phyloP scores from a whole-genome alignment of 176 grass and related monocot species.

The Aechmea fasciata region DNA sequence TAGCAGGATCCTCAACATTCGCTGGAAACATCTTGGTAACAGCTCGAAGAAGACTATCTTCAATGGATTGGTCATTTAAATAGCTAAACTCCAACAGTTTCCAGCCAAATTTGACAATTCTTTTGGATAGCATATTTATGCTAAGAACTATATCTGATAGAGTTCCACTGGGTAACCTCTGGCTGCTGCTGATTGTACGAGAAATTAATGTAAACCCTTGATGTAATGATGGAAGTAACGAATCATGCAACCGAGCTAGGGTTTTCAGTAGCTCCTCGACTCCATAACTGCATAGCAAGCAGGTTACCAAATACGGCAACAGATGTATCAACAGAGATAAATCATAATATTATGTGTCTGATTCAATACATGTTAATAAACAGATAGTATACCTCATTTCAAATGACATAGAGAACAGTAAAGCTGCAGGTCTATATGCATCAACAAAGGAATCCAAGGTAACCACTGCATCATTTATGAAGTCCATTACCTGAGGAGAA shows the following conservation, averaged over 20 bases:
- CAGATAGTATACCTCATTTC: constrained; percentile 56
- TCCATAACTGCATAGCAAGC: constrained; percentile 50
- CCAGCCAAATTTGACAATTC: constrained; percentile 74
- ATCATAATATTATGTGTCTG: not conserved
- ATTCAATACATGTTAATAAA: constrained; percentile 4
- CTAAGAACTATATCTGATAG: constrained; percentile 46
- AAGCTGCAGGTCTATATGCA: constrained; percentile 68
- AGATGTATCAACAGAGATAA: not conserved
- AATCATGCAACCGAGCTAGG: constrained; percentile 68
- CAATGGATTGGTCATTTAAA: constrained; percentile 56
- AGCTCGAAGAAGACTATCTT: constrained; percentile 34
- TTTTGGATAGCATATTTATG: constrained; percentile 76
- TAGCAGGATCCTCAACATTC: constrained; percentile 80
- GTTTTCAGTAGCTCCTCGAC: constrained; percentile 63
- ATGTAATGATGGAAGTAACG: constrained; percentile 64
- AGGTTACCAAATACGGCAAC: constrained; percentile 1
- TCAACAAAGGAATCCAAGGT: constrained; percentile 84
- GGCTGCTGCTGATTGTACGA: constrained; percentile 15
- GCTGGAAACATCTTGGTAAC: constrained; percentile 76
- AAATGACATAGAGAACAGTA: constrained; percentile 73
- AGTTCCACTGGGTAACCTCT: constrained; percentile 20
- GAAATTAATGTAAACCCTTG: constrained; percentile 55
- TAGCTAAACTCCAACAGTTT: constrained; percentile 82
- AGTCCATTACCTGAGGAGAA: constrained; percentile 68
- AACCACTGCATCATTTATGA: constrained; percentile 86